These are phyloP conservation scores for Vararia minispora DNA, from an alignment of 768 basidiomycete genomes.

Conservation along the genomic window DNA sequence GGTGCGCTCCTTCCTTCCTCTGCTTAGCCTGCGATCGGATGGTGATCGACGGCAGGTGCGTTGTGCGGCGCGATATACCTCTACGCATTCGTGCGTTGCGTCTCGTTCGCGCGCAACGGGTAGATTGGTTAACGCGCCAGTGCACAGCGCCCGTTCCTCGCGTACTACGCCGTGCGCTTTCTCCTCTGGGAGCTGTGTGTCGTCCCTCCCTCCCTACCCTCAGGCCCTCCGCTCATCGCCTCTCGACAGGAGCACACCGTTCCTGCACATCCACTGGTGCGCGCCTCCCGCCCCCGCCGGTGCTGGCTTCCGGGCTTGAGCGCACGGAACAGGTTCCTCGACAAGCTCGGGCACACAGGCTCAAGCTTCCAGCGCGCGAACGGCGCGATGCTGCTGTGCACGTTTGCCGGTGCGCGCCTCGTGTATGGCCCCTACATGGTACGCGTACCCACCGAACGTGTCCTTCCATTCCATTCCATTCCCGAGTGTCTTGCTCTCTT, in stretches of 20 bases:
- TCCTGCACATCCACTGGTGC: conserved; percentile 83
- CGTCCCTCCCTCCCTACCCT: neutral
- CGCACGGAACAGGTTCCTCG: conserved; percentile 73
- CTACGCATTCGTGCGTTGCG: conserved; percentile 53
- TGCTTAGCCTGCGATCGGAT: neutral
- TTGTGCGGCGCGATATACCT: conserved; percentile 56
- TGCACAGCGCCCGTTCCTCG: conserved; percentile 51
- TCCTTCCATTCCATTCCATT: neutral
- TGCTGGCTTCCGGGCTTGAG: too few relatives aligned
- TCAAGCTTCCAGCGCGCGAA: conserved; percentile 59
- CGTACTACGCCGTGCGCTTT: conserved; percentile 70
- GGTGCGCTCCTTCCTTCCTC: conserved; percentile 28
- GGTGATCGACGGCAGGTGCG: conserved; percentile 28
- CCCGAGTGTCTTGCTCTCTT: conserved; percentile 28
- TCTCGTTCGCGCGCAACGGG: neutral
- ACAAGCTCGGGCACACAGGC: conserved; percentile 67
- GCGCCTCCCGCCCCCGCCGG: too few relatives aligned
- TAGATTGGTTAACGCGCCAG: neutral
- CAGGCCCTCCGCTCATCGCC: conserved; percentile 2
- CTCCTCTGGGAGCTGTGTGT: conserved; percentile 73
- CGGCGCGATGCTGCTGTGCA: conserved; percentile 49
- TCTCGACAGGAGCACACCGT: conserved; percentile 57
- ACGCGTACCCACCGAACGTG: conserved; percentile 8
- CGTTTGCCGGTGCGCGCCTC: conserved; percentile 64
- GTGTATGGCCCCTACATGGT: conserved; percentile 52